phyloP scores from a whole-genome alignment of 2,329 filamentous ascomycete species.

The Exserohilum turcica region DNA sequence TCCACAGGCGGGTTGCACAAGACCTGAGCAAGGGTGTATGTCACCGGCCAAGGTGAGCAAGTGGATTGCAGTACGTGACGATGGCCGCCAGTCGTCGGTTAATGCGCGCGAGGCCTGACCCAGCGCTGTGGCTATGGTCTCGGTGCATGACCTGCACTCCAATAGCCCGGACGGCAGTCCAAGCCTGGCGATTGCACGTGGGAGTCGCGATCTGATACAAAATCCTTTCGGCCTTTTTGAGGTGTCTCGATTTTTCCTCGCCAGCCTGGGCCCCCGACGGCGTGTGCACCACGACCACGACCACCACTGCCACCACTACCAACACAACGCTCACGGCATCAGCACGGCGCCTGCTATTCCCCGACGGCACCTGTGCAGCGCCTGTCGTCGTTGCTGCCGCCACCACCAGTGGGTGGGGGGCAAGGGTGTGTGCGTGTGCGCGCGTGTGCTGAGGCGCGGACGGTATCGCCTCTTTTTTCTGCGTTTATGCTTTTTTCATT shows the following conservation, averaged over 20 bases:
- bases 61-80: slow-evolving; percentile 21
- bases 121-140: slow-evolving; percentile 33
- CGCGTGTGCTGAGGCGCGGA: slow-evolving; percentile 7
- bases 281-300: not conserved
- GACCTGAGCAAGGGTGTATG: slow-evolving; percentile 25
- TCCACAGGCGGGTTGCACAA: slow-evolving; percentile 28
- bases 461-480: slow-evolving; percentile 3
- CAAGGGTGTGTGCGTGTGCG: too few species aligned
- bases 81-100: slow-evolving; percentile 24
- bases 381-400: not conserved
- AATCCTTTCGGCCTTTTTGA: slow-evolving; percentile 17
- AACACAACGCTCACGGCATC: slow-evolving; percentile 1
- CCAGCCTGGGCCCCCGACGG: not conserved
- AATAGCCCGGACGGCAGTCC: slow-evolving; percentile 22
- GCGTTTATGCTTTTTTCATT: not conserved
- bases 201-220: slow-evolving; percentile 29
- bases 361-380: not conserved
- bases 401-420: slow-evolving; percentile 6
- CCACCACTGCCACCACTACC: not conserved
- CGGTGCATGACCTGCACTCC: slow-evolving; percentile 41
- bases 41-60: slow-evolving; percentile 20
- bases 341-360: not conserved
- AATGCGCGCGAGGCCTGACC: slow-evolving; percentile 32
- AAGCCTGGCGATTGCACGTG: slow-evolving; percentile 34
- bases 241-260: slow-evolving; percentile 7